These are phyloP conservation scores for Populus simonii DNA, from an alignment of 345 rosid genomes.

Conservation along the genomic window DNA sequence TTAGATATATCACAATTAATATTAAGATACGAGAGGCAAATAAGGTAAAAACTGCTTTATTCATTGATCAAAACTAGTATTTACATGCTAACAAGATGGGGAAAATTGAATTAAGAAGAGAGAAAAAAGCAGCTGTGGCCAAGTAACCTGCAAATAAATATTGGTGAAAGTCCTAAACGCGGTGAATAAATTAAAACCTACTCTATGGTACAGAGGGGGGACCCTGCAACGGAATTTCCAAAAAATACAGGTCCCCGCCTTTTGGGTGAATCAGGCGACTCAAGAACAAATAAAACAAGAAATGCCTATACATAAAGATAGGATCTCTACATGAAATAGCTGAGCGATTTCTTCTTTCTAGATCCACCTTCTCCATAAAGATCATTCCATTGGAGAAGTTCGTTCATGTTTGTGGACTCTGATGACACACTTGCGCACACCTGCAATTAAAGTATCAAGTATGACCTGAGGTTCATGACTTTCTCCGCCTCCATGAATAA, in stretches of 20 bases:
- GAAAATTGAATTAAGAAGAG: neutral
- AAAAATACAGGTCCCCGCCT: constrained; percentile 19
- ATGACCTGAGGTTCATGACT: neutral
- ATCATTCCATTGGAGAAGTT: constrained; percentile 94
- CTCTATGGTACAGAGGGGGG: constrained; percentile 35
- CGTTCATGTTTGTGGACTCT: constrained; percentile 89
- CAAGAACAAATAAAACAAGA: constrained; percentile 27
- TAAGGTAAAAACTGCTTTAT: neutral
- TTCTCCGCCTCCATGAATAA: neutral
- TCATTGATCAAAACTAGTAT: constrained; percentile 11
- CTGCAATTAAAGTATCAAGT: constrained; percentile 31
- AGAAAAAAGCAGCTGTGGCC: neutral
- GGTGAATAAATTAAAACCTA: constrained; percentile 19
- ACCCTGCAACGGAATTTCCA: constrained; percentile 31
- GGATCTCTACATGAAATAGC: constrained; percentile 87
- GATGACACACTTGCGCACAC: constrained; percentile 98
- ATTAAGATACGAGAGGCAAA: neutral
- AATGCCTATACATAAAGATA: constrained; percentile 27
- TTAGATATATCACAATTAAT: too few relatives aligned
- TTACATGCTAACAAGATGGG: neutral
- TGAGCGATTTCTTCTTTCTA: constrained; percentile 76
- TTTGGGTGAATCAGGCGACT: neutral
- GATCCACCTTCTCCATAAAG: constrained; percentile 98
- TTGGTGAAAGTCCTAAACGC: constrained; percentile 10
- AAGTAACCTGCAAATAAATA: constrained; percentile 13